Conservation (phyloP, 371 early-diverging fungal genomes). For the Conidiobolus incongruus region DNA sequence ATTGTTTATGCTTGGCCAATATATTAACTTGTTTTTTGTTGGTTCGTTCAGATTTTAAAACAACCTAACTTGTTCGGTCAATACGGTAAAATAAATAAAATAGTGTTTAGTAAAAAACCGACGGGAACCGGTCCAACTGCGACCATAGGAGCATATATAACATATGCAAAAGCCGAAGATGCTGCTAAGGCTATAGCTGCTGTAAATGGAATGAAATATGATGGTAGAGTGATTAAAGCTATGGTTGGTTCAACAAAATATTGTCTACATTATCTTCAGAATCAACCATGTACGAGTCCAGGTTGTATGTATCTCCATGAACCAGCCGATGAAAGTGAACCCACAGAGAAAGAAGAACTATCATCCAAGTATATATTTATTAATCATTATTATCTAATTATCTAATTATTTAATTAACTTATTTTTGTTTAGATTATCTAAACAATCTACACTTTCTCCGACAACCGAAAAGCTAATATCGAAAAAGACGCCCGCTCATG, state of each 20-base stretch:
- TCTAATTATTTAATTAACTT: no score
- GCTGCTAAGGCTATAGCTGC: constrained; percentile 74
- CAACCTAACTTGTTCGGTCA: constrained; percentile 87
- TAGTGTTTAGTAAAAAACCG: constrained; percentile 65
- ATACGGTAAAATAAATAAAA: constrained; percentile 81
- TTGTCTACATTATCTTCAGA: constrained; percentile 81
- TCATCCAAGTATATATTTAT: constrained; percentile 25
- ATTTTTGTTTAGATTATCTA: no score
- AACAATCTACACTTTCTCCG: no score
- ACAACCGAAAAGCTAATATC: no score
- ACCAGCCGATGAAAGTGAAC: constrained; percentile 77
- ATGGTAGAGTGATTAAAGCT: constrained; percentile 62
- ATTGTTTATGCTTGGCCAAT: no score
- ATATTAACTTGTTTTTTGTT: neutral
- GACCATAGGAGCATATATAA: constrained; percentile 64
- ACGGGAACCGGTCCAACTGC: constrained; percentile 24
- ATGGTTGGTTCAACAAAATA: constrained; percentile 96
- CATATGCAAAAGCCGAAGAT: constrained; percentile 67
- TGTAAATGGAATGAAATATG: constrained; percentile 79
- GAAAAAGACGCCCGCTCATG: no score
- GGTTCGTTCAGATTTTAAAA: constrained; percentile 27
- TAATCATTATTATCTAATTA: no score
- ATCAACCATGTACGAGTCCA: constrained; percentile 73
- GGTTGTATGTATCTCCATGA: constrained; percentile 88
- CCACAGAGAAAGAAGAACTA: no score